Conservation (phyloP, 2,329 filamentous ascomycete species). For the Alternaria viburni region DNA sequence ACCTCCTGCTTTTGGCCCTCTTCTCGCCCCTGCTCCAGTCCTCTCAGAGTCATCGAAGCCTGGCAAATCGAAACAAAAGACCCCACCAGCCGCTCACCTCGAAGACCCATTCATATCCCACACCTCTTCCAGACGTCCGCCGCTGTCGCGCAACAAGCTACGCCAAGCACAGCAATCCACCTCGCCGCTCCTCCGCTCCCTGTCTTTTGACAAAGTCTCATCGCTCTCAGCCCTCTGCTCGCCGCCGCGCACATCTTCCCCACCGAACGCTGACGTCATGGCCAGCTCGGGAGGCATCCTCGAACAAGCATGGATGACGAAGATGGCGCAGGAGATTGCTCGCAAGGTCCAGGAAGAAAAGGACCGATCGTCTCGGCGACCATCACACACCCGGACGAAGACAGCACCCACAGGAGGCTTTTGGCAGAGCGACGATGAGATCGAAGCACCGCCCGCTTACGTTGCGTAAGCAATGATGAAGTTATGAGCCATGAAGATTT, state of each 20-base stretch:
- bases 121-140: constrained; percentile 30
- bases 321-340: constrained; percentile 93
- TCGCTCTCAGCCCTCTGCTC: constrained; percentile 34
- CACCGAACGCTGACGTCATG: constrained; percentile 31
- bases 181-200: constrained; percentile 45
- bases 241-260: constrained; percentile 30
- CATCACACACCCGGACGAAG: constrained; percentile 11
- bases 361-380: constrained; percentile 32
- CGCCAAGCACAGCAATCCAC: constrained; percentile 42
- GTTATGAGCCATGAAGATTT: constrained; percentile 18
- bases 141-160: constrained; percentile 39
- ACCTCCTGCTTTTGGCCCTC: constrained; percentile 19
- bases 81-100: constrained; percentile 4
- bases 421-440: constrained; percentile 34
- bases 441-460: constrained; percentile 45
- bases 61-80: constrained; percentile 28
- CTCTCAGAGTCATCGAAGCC: constrained; percentile 32
- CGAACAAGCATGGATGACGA: constrained; percentile 85
- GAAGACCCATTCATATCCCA: constrained; percentile 19
- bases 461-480: constrained; percentile 30
- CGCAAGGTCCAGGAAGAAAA: constrained; percentile 89
- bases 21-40: constrained; percentile 37
- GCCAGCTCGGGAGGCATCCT: constrained; percentile 60
- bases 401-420: constrained; percentile 21
- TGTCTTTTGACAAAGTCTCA: constrained; percentile 42